Evolutionary conservation across 148 eudicot genomes (phyloP), one percentile per base, ranked within the genome.

Genomic region (Beta vulgaris): DNA sequence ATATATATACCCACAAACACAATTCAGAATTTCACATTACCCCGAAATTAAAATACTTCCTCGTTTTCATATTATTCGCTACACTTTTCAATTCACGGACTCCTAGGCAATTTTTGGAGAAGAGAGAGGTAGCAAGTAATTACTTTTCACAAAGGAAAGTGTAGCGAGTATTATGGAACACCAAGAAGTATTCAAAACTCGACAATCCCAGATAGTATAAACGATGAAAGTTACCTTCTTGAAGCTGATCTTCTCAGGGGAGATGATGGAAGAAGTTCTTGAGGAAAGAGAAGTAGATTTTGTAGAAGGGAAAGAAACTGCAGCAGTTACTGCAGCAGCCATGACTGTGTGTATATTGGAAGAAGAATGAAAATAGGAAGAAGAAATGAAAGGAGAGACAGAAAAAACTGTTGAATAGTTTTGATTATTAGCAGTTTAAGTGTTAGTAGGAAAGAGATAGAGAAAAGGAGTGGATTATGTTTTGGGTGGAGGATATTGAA

Each of bases 261-360:
- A 74, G 68, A 84, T 64, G 82, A 91, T 71, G 35, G 87, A 86
- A 49, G 88, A 82, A 67, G 91, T 75, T 85, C 89, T 83, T 29
- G 86, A 34, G 44, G 93, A 68, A 31, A 89, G 85, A 35, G 90
- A 66, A 43, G 89, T 31, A 23, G 98, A 84, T 49, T 90, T 92
- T 59, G 97, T 84, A 1, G 94, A 83, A 21, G 97, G 93, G 68
- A 91, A 88, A 69, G 94, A 88, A n/a, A 95, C 91, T 72, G 94
- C 85, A 73, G 96, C 93, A 80, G 91, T 95, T 1, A 92, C 90
- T 78, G 99, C 92, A 73, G 98, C 81, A 81, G 99, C 99, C 99
- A 95, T 95, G 49, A 26, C 37, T 32, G 39, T 69, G 51, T 76
- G 42, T 58, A 26, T 32, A 68, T 54, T 72, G 72, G 23, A 62